phyloP scores from a whole-genome alignment of 2,329 filamentous ascomycete genomes.

The Penicillium sp. region DNA sequence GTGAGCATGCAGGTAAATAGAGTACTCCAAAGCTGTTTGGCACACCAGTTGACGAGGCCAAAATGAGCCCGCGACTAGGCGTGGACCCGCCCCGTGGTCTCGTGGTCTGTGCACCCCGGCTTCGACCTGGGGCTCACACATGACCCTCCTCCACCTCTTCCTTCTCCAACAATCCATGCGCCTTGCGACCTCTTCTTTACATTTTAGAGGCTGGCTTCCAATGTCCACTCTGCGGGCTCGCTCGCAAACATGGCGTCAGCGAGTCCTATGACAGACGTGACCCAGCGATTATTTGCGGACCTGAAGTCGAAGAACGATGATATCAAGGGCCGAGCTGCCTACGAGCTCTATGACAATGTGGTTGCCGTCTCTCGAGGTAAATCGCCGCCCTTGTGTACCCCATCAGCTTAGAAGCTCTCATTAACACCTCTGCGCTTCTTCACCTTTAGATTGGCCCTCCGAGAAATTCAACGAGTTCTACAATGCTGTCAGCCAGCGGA shows the following conservation, averaged over 20 bases:
- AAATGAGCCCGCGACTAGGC: background rate
- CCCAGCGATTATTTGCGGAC: constrained; percentile 59
- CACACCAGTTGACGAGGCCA: constrained; percentile 1
- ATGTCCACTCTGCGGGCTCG: constrained; percentile 42
- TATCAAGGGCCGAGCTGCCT: constrained; percentile 50
- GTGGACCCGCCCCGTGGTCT: background rate
- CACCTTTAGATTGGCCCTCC: constrained; percentile 67
- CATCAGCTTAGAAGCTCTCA: background rate
- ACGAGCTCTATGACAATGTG: constrained; percentile 51
- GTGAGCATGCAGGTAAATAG: background rate
- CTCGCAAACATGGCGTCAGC: constrained; percentile 49
- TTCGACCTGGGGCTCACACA: constrained; percentile 32
- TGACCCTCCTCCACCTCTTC: constrained; percentile 25
- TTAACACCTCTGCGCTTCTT: constrained; percentile 15
- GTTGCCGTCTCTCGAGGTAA: constrained; percentile 50
- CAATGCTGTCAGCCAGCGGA: constrained; percentile 64
- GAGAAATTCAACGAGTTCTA: constrained; percentile 77
- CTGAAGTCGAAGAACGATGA: constrained; percentile 59
- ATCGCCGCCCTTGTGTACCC: background rate
- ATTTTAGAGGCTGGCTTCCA: constrained; percentile 38
- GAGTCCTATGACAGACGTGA: constrained; percentile 49
- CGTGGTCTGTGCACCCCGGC: constrained; percentile 26
- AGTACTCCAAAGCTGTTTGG: background rate
- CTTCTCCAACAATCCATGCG: constrained; percentile 23
- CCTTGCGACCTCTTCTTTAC: constrained; percentile 23